Evolutionary conservation across 2,329 filamentous ascomycete species (phyloP).

Genomic region (Alternaria hordeiaustralica): DNA sequence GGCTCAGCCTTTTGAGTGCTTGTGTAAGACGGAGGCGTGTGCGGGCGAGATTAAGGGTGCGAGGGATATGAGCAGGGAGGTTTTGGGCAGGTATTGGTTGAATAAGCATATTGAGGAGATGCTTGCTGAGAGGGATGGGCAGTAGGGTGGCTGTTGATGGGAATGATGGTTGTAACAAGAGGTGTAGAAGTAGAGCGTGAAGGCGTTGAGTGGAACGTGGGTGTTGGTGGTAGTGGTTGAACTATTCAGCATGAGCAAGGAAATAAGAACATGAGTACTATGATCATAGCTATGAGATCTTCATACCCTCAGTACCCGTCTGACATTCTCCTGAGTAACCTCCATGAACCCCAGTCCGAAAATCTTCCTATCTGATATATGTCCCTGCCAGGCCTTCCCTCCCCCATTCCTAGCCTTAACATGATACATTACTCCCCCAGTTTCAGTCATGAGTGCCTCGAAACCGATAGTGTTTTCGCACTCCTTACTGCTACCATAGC

Average conservation of each 20-base stretch:
- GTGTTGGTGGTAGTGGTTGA: too few relatives aligned
- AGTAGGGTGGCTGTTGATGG: not conserved
- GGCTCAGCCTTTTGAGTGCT: slow-evolving; percentile 73
- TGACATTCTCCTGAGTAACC: not conserved
- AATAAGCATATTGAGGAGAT: slow-evolving; percentile 42
- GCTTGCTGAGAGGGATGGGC: slow-evolving; percentile 27
- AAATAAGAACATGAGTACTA: too few relatives aligned
- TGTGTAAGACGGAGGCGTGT: slow-evolving; percentile 65
- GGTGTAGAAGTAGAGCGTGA: too few relatives aligned
- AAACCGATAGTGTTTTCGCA: not conserved
- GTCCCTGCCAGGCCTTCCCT: not conserved
- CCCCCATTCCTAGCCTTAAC: not conserved
- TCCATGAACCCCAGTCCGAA: not conserved
- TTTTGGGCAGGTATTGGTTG: slow-evolving; percentile 63
- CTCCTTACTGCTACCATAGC: too few relatives aligned
- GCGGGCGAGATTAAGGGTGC: slow-evolving; percentile 69
- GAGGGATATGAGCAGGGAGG: slow-evolving; percentile 61
- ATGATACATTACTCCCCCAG: not conserved
- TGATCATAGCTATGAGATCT: too few relatives aligned
- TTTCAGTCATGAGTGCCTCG: not conserved
- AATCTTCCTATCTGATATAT: not conserved
- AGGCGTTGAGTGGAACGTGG: too few relatives aligned
- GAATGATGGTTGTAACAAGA: not conserved
- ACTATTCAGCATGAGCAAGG: too few relatives aligned
- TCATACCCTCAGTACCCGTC: not conserved